Base-by-base conservation (phyloP, 345 rosid species). In the Acer saccharum region DNA sequence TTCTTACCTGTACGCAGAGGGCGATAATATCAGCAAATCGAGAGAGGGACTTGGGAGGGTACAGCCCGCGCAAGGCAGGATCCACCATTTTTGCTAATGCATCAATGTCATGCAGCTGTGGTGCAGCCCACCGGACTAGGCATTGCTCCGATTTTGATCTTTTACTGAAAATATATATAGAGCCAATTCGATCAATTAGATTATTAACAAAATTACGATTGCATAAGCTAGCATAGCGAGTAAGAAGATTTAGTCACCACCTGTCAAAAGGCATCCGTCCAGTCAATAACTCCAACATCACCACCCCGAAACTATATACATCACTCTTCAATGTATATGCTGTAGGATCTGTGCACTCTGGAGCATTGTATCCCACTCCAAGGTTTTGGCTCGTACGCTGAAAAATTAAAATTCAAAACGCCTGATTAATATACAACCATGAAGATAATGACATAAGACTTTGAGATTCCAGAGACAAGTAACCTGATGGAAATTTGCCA, bases 31-130 rank as follows among this genome's bases (percentile, higher is more conserved):
- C 95, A 3, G 98, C 97, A 69, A 95, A 93, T 76, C 91, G 48
- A 7, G 98, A 88, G 77, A 95, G 84, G 7, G 98, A 88, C 79
- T 89, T 94, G 71, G 90, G 92, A 81, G 94, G 85, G 70, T 88
- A 95, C n/a, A 95, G 91, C 58, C 98, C 98, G 6, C 97, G 90
- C 79, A 95, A 81, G 4, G 98, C 94, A 21, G 98, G 98, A 75
- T 95, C 98, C 17, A 84, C 98, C 95, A 95, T 92, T 57, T 76
- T 87, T 65, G 25, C 78, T 77, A 95, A 78, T 72, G 95, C 93
- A 10, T 89, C 89, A 44, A 83, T 81, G 83, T 92, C 94, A 71
- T 88, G 93, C 23, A 95, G 89, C 76, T 88, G 89, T 12, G 97
- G 95, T 63, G 83, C 86, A 7, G 95, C 98, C 98, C 98, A 95